Evolutionary conservation across 441 rosid genomes (phyloP).

Genomic region (Theobroma grandiflorum): DNA sequence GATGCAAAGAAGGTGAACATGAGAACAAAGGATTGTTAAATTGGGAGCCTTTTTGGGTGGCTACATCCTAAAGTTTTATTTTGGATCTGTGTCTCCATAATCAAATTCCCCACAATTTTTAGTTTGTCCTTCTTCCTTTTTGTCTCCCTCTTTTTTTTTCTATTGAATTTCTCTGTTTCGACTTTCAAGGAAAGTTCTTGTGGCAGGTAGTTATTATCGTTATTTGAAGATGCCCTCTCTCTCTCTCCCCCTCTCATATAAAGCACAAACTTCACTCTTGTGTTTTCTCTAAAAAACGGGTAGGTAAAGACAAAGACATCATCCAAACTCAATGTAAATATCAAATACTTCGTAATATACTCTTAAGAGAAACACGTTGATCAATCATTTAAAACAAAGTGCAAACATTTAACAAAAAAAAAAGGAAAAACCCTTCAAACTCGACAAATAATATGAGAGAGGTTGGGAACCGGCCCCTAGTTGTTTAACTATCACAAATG

Average conservation of each 20-base stretch:
- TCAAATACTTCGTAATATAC: not conserved
- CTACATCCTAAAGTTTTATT: conserved; percentile 57
- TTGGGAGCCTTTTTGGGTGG: conserved; percentile 66
- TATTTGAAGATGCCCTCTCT: conserved; percentile 30
- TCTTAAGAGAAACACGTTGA: not conserved
- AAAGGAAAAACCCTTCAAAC: not conserved
- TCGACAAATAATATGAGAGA: not conserved
- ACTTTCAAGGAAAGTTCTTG: conserved; percentile 13
- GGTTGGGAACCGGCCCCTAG: not conserved
- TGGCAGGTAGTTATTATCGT: conserved; percentile 49
- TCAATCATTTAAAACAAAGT: not conserved
- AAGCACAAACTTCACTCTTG: not conserved
- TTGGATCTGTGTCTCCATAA: conserved; percentile 38
- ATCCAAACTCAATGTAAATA: not conserved
- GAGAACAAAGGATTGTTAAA: conserved; percentile 52
- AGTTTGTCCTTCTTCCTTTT: conserved; percentile 30
- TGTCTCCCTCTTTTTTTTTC: not conserved
- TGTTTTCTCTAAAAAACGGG: not conserved
- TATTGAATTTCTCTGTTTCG: conserved; percentile 30
- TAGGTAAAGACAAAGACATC: not conserved
- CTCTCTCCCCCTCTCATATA: conserved; percentile 10
- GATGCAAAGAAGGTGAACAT: conserved; percentile 57
- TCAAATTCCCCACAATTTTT: conserved; percentile 22
- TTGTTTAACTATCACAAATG: not conserved
- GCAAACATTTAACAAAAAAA: too few species aligned